phyloP scores from a whole-genome alignment of 345 rosid genomes.

The Gossypium ekmanianum region DNA sequence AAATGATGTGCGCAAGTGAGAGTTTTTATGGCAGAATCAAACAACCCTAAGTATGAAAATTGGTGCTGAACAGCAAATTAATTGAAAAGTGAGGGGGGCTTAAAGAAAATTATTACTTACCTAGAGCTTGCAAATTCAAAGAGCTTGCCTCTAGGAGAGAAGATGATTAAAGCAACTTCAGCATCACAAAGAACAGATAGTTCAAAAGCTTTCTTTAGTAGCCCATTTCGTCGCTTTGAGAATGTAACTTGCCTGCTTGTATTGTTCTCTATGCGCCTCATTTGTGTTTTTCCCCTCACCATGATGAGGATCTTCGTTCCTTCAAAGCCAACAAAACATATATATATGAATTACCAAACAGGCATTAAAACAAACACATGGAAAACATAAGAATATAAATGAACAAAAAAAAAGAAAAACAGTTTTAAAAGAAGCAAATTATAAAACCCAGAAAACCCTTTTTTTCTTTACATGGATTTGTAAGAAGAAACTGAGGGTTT shows the following conservation, averaged over 20 bases:
- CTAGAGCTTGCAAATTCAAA: constrained; percentile 41
- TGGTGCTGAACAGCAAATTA: no score
- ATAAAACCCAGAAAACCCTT: constrained; percentile 3
- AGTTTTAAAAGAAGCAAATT: background rate
- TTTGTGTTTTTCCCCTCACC: constrained; percentile 53
- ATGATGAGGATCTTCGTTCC: constrained; percentile 17
- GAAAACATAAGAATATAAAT: no score
- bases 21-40: background rate
- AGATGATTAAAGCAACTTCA: constrained; percentile 32
- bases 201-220: constrained; percentile 22
- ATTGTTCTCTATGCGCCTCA: constrained; percentile 46
- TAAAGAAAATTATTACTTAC: background rate
- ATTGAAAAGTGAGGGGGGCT: no score
- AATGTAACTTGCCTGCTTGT: constrained; percentile 51
- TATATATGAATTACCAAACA: background rate
- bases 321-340: background rate
- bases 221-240: constrained; percentile 24
- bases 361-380: background rate
- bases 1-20: background rate
- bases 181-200: constrained; percentile 26
- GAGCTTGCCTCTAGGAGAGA: constrained; percentile 44
- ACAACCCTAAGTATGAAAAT: background rate
- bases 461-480: background rate
- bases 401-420: background rate
- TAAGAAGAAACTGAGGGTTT: constrained; percentile 4